Evolutionary conservation across 2,329 filamentous ascomycete species (phyloP), one percentile per base, ranked within the genome.

Genomic region (Nemania sp.): DNA sequence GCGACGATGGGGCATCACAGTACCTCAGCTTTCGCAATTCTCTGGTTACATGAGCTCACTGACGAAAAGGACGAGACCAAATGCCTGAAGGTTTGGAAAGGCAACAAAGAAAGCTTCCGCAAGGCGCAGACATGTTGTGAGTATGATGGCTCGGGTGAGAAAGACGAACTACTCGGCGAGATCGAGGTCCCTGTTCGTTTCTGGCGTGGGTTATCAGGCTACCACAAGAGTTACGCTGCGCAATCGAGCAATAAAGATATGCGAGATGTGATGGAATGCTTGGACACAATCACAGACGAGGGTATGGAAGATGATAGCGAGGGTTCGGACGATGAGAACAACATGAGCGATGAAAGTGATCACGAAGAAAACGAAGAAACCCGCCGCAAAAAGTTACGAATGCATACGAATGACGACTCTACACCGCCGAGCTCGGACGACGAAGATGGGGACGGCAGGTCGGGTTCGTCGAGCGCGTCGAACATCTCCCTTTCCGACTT

Each of bases 41-140:
- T 89, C 2, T 90, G 87, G 87, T 75, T 90, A 15, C 82, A 83
- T 58, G 82, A 89, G n/a, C 74, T 91, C 0, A 72, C 78, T 0
- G 88, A 91, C 52, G 87, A 89, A 54, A 81, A 88, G 62, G 78
- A 85, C 47, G 73, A 77, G 37, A 81, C 78, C 0, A 62, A 88
- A 7, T 77, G 75, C 4, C 65, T 91, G 3, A 72, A 81, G 5
- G 79, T 91, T 2, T 91, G 85, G 83, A 86, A 84, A 64, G 84
- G 86, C 20, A 79, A 86, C 60, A 74, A 85, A 66, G 69, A 79
- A 59, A 56, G 76, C 63, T 56, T 78, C 54, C 62, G 61, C 65
- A 57, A 72, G 67, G 58, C 73, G 54, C 41, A 66, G 37, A 65
- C 64, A 6, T 73, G 72, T 51, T 70, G 56, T 20, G 69, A 68